Evolutionary conservation across 768 basidiomycete genomes (phyloP).

Genomic region (Rubroboletus satanas): DNA sequence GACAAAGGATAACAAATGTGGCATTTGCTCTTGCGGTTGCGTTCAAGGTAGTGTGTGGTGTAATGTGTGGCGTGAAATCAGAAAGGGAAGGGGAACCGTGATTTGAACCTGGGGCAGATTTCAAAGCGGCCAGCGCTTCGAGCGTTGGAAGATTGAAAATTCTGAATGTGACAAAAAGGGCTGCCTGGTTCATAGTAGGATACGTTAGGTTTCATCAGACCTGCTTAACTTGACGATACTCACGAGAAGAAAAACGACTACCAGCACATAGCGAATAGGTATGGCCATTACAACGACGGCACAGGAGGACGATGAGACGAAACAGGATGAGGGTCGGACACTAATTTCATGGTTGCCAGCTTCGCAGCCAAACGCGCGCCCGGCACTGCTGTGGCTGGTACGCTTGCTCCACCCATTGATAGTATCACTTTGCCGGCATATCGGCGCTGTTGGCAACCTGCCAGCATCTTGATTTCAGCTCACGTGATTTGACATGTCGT

Average conservation of each 20-base stretch:
- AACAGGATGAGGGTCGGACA: neutral
- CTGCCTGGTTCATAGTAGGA: slow-evolving; percentile 1
- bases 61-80: neutral
- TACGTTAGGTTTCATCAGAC: neutral
- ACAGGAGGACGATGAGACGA: neutral
- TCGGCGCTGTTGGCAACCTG: neutral
- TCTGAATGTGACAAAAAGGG: slow-evolving; percentile 14
- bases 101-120: neutral
- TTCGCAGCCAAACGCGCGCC: neutral
- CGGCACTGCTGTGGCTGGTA: slow-evolving; percentile 3
- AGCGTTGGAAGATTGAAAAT: neutral
- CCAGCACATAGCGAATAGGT: slow-evolving; percentile 18
- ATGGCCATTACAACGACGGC: slow-evolving; percentile 12
- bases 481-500: neutral
- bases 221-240: neutral
- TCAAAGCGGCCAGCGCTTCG: slow-evolving; percentile 1
- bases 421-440: neutral
- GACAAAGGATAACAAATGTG: slow-evolving; percentile 53
- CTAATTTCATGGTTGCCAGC: neutral
- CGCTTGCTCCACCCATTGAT: neutral
- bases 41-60: neutral
- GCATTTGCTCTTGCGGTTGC: slow-evolving; percentile 44
- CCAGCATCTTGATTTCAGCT: neutral
- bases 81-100: neutral
- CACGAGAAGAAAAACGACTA: slow-evolving; percentile 19